Percentiles rank a stretch among this genome's conserved stretches.
phyloP scores from a whole-genome alignment of 2,329 filamentous ascomycete genomes.

The Leptographium galeiforme region DNA sequence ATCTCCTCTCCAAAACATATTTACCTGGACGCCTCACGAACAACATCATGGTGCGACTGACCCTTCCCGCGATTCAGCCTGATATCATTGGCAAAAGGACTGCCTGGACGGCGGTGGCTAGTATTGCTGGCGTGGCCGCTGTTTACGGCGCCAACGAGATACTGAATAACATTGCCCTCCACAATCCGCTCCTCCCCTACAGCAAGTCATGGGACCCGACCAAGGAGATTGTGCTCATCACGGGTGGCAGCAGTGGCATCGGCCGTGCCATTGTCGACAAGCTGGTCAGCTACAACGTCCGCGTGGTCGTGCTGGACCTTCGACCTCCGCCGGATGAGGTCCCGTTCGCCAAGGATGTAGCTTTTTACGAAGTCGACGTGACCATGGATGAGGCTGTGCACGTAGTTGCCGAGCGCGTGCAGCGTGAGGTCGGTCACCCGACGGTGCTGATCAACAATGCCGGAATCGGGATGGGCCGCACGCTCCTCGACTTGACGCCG shows the following conservation, averaged over 20 bases:
- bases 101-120: neutral
- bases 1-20: no score
- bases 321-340: slow-evolving; percentile 30
- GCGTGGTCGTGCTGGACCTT: slow-evolving; percentile 60
- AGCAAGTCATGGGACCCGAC: slow-evolving; percentile 2
- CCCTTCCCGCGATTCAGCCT: neutral
- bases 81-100: neutral
- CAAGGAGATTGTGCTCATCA: slow-evolving; percentile 49
- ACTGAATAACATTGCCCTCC: neutral
- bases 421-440: slow-evolving; percentile 44
- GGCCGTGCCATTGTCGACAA: slow-evolving; percentile 51
- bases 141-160: neutral
- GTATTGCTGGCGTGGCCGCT: neutral
- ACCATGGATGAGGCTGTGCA: slow-evolving; percentile 41
- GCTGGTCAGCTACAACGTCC: slow-evolving; percentile 51
- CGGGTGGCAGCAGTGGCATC: slow-evolving; percentile 63
- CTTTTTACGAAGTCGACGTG: slow-evolving; percentile 59
- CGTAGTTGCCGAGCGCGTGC: slow-evolving; percentile 37
- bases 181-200: slow-evolving; percentile 2
- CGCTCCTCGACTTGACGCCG: slow-evolving; percentile 38
- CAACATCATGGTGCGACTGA: no score
- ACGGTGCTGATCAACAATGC: slow-evolving; percentile 64
- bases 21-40: no score
- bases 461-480: slow-evolving; percentile 47
- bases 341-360: slow-evolving; percentile 29